Evolutionary conservation across 176 grass and related monocot species (phyloP), one percentile per base, ranked within the genome.

Genomic region (Carex pumila): DNA sequence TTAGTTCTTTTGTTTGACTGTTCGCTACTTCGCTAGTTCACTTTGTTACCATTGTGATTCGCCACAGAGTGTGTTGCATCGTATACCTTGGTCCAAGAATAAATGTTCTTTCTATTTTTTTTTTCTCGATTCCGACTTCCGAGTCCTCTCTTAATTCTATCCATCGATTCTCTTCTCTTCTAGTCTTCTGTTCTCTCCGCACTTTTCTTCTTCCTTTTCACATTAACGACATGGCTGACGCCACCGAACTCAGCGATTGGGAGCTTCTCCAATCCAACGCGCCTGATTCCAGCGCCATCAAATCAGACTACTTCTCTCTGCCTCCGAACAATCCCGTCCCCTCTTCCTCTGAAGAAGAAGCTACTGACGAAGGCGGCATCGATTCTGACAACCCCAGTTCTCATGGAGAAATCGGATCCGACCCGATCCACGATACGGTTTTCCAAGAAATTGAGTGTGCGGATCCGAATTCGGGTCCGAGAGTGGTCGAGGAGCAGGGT

Each of bases 381-480:
- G 84, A 86, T 83, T 89, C 88, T 61, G 88, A 86, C 63, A 84
- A 89, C 79, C 83, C 83, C 11, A 85, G 87, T 39, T 85, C 64
- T 58, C 67, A 37, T 62, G 73, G 80, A 17, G 80, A 82, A 67
- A 82, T 82, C 15, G 60, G 80, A 25, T 45, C 60, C 2, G 63
- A 67, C 15, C 60, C 80, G n/a, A 82, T 54, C n/a, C 11, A 6
- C 1, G 80, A 82, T 17, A 0, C 5, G 60, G n/a, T 37, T 65
- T 82, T 31, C 19, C 22, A 39, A 66, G 80, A 22, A 50, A 67
- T 50, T 39, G 80, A 67, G 80, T 65, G 60, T 61, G 54, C 67
- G 8, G 79, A 83, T 79, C 65, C 88, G 37, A 81, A 68, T 34
- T 86, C 88, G 31, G 39, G 39, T n/a, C 34, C 22, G 47, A 59